phyloP scores from a whole-genome alignment of 176 grass and related monocot genomes.

The Carex myosuroides region DNA sequence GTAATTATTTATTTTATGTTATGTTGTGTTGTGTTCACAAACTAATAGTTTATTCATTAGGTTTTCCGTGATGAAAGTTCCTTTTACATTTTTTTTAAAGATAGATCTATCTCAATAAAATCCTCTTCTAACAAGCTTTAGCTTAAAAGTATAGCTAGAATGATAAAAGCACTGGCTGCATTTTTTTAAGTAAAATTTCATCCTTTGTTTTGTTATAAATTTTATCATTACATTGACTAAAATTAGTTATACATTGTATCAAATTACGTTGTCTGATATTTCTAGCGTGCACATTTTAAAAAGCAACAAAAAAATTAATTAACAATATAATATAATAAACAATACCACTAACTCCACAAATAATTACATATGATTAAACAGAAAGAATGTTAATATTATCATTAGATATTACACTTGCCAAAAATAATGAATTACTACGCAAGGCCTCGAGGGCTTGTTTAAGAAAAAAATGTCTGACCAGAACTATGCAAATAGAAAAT shows the following conservation, averaged over 20 bases:
- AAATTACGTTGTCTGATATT: background rate
- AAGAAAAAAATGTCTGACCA: background rate
- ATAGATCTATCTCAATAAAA: too few relatives aligned
- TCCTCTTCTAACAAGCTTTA: too few relatives aligned
- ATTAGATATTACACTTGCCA: background rate
- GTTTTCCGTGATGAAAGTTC: too few relatives aligned
- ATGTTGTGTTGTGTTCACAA: too few relatives aligned
- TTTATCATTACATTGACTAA: background rate
- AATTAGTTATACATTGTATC: background rate
- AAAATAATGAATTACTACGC: background rate
- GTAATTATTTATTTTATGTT: too few relatives aligned
- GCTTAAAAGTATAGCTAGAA: background rate
- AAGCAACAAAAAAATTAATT: too few relatives aligned
- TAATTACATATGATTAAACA: background rate
- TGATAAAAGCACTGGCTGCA: background rate
- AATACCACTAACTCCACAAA: background rate
- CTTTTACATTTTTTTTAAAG: too few relatives aligned
- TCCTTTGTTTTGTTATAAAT: background rate
- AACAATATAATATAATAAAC: too few relatives aligned
- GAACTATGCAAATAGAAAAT: background rate
- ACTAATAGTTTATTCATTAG: too few relatives aligned
- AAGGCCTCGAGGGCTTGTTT: background rate
- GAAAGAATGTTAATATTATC: background rate
- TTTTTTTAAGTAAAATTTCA: background rate
- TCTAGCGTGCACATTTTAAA: background rate